These are phyloP conservation scores for Fusarium burgessii DNA, from an alignment of 2,329 filamentous ascomycete genomes.

Conservation along the genomic window DNA sequence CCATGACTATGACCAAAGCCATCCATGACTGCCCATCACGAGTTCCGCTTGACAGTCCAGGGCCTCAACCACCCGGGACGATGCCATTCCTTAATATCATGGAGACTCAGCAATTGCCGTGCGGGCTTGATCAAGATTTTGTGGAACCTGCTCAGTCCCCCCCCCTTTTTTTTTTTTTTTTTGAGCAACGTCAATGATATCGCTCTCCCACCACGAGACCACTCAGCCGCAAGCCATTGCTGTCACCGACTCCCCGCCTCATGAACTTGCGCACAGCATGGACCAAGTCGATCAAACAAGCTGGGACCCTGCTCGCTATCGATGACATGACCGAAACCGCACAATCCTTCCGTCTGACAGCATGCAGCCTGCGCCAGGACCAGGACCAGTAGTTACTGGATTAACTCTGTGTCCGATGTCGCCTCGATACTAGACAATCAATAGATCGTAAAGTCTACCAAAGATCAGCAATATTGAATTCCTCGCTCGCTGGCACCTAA, in stretches of 20 bases:
- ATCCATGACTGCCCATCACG: neutral
- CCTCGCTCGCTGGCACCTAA: neutral
- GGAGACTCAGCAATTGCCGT: conserved; percentile 14
- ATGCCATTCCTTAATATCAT: conserved; percentile 11
- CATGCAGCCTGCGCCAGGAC: neutral
- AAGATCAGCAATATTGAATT: conserved; percentile 8
- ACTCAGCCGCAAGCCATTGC: conserved; percentile 33
- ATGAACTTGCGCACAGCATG: conserved; percentile 25
- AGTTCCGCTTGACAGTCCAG: conserved; percentile 4
- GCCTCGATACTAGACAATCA: neutral
- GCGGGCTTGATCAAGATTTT: conserved; percentile 12
- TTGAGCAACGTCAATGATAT: conserved; percentile 6
- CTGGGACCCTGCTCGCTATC: conserved; percentile 7
- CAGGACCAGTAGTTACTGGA: conserved; percentile 5
- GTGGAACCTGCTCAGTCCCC: conserved; percentile 31
- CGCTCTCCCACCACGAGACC: conserved; percentile 26
- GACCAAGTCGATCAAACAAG: conserved; percentile 33
- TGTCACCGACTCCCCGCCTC: conserved; percentile 33
- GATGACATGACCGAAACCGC: conserved; percentile 15
- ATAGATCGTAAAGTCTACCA: conserved; percentile 1
- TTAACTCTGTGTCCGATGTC: conserved; percentile 2
- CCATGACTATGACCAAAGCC: neutral
- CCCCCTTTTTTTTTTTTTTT: too few relatives aligned
- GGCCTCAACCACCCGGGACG: conserved; percentile 3
- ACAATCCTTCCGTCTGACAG: conserved; percentile 14